A percentile compares a stretch with the other conserved stretches of the same genome.
These are phyloP conservation scores for Diddensiella transvaalensis DNA, from an alignment of 805 yeast genomes.

Conservation along the genomic window DNA sequence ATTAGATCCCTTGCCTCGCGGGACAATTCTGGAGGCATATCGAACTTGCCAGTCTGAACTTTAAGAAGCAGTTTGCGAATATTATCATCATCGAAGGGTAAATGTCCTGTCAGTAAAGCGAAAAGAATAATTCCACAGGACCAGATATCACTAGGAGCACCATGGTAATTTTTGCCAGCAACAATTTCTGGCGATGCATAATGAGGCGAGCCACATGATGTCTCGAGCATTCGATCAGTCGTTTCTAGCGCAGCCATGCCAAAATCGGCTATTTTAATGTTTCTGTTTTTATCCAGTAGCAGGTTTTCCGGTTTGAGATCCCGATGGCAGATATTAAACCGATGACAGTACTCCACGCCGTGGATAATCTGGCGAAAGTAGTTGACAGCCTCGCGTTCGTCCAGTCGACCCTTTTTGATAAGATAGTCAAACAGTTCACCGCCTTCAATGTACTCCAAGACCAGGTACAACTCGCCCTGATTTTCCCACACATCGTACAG, in stretches of 20 bases:
- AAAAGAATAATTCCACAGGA: constrained; percentile 94
- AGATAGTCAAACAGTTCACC: constrained; percentile 93
- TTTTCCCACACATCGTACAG: constrained; percentile 98
- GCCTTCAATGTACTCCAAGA: constrained; percentile 93
- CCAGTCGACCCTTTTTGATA: constrained; percentile 82
- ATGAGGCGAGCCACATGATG: constrained; percentile 97
- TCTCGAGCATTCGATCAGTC: constrained; percentile 75
- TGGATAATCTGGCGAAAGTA: constrained; percentile 84
- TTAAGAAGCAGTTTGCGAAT: constrained; percentile 81
- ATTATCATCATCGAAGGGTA: constrained; percentile 96
- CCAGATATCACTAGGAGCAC: constrained; percentile 97
- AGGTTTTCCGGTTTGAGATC: constrained; percentile 82
- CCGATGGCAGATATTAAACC: constrained; percentile 82
- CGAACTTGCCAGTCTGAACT: constrained; percentile 85
- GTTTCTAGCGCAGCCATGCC: constrained; percentile 98
- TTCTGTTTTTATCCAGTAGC: constrained; percentile 73
- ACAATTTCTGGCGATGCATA: constrained; percentile 98
- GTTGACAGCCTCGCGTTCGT: constrained; percentile 83
- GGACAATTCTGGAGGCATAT: constrained; percentile 77
- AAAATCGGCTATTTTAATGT: constrained; percentile 95
- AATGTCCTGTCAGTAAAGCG: constrained; percentile 89
- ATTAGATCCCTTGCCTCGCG: constrained; percentile 85
- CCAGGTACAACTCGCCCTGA: constrained; percentile 79
- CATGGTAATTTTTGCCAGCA: constrained; percentile 91
- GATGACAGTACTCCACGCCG: constrained; percentile 82